A percentile compares a stretch with the other conserved stretches of the same genome.
phyloP scores from a whole-genome alignment of 176 grass and related monocot species.

The Avena atlantica region DNA sequence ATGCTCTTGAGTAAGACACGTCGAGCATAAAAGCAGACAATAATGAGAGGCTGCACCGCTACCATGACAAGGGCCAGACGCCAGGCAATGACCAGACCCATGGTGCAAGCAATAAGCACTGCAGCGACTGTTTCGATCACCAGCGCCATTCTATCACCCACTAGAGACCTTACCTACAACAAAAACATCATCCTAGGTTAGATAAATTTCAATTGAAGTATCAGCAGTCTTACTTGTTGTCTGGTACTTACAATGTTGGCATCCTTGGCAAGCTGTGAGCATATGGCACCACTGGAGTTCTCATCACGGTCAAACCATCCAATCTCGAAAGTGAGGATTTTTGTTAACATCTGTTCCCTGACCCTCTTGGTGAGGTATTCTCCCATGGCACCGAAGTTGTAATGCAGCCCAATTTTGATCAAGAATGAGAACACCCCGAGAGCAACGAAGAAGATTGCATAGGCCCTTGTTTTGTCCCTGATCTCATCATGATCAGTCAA shows the following conservation, averaged over 20 bases:
- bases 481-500: slow-evolving; percentile 70
- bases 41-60: slow-evolving; percentile 77
- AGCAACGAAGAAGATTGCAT: slow-evolving; percentile 63
- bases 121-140: slow-evolving; percentile 85
- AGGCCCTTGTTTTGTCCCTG: slow-evolving; percentile 68
- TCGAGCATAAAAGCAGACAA: slow-evolving; percentile 74
- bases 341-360: slow-evolving; percentile 72
- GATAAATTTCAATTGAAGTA: not conserved
- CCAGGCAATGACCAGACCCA: slow-evolving; percentile 38
- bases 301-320: slow-evolving; percentile 91
- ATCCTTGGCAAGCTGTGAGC: slow-evolving; percentile 91
- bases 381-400: slow-evolving; percentile 88
- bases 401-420: slow-evolving; percentile 74
- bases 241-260: slow-evolving; percentile 77
- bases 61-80: slow-evolving; percentile 46
- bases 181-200: slow-evolving; percentile 34
- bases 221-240: not conserved
- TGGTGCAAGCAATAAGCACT: slow-evolving; percentile 71
- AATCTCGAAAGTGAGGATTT: slow-evolving; percentile 85
- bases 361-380: slow-evolving; percentile 92
- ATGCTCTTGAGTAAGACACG: slow-evolving; percentile 76
- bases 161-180: slow-evolving; percentile 80
- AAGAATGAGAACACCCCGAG: slow-evolving; percentile 64
- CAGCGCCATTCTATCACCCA: slow-evolving; percentile 87
- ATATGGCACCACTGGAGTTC: slow-evolving; percentile 96